A percentile compares a stretch with the other conserved stretches of the same genome.
These are phyloP conservation scores for Leccinum griseonigrum DNA, from an alignment of 1,284 basidiomycete species.

Conservation along the genomic window DNA sequence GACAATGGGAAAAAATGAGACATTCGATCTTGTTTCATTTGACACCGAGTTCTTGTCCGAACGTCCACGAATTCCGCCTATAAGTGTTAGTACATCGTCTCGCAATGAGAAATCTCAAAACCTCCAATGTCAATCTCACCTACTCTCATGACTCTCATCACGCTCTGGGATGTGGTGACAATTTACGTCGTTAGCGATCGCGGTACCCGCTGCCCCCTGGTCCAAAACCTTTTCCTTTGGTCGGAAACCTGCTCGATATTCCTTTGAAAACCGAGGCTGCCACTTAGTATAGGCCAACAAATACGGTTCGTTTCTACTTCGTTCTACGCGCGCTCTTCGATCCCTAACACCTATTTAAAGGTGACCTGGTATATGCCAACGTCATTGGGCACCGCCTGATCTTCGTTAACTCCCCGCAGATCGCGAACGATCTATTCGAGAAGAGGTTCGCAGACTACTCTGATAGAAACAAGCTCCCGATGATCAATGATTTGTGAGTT, in stretches of 20 bases:
- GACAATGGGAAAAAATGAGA: slow-evolving; percentile 20
- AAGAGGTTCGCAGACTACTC: slow-evolving; percentile 32
- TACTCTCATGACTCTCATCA: slow-evolving; percentile 20
- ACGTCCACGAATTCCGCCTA: slow-evolving; percentile 12
- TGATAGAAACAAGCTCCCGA: slow-evolving; percentile 29
- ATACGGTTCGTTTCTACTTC: slow-evolving; percentile 25
- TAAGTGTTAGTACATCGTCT: slow-evolving; percentile 13
- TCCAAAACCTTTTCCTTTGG: slow-evolving; percentile 29
- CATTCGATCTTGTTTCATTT: slow-evolving; percentile 7
- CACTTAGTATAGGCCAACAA: slow-evolving; percentile 35
- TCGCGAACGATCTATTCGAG: slow-evolving; percentile 38
- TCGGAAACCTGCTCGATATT: slow-evolving; percentile 33
- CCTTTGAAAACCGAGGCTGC: slow-evolving; percentile 25
- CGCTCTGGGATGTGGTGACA: slow-evolving; percentile 19
- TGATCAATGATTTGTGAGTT: slow-evolving; percentile 33
- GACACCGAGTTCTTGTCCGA: slow-evolving; percentile 14
- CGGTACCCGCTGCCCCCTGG: slow-evolving; percentile 29
- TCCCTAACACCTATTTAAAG: slow-evolving; percentile 10
- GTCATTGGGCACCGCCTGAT: slow-evolving; percentile 18
- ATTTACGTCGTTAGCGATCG: slow-evolving; percentile 18
- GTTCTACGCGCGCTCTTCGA: neutral
- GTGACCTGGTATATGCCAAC: slow-evolving; percentile 25
- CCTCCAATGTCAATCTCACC: slow-evolving; percentile 20
- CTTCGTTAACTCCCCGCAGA: slow-evolving; percentile 33
- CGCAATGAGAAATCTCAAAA: slow-evolving; percentile 4